A percentile compares a stretch with the other conserved stretches of the same genome.
Evolutionary conservation across 2,329 filamentous ascomycete genomes (phyloP).

Genomic region (Cercospora sp.): DNA sequence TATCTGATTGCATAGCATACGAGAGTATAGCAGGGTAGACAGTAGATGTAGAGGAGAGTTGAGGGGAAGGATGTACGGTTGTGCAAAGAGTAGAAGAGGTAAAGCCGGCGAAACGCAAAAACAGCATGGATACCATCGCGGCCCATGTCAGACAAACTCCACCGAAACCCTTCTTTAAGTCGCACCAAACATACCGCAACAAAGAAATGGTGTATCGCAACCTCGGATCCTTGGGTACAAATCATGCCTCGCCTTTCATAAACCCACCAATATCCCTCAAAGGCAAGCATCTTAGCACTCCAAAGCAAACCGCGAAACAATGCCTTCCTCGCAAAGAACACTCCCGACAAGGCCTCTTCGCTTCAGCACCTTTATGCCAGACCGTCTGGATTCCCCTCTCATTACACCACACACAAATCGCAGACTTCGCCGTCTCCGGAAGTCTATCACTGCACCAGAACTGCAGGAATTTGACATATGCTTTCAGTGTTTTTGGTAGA

Average conservation of each 20-base stretch:
- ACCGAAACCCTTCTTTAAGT: not conserved
- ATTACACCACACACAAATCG: constrained; percentile 5
- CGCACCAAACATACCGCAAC: not conserved
- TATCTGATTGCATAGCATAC: not conserved
- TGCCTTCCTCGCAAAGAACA: constrained; percentile 6
- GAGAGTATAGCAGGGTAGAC: not conserved
- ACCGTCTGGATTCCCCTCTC: not conserved
- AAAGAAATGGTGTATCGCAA: not conserved
- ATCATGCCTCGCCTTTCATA: constrained; percentile 5
- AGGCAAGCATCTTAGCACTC: constrained; percentile 2
- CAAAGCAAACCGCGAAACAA: constrained; percentile 3
- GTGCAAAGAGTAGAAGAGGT: not conserved
- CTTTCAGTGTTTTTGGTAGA: constrained; percentile 6
- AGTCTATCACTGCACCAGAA: constrained; percentile 8
- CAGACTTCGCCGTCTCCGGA: not conserved
- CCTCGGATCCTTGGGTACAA: not conserved
- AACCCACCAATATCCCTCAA: not conserved
- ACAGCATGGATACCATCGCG: not conserved
- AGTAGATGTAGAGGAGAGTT: not conserved
- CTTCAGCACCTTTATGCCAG: constrained; percentile 7
- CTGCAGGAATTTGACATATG: constrained; percentile 12
- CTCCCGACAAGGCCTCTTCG: constrained; percentile 3
- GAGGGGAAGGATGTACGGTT: not conserved
- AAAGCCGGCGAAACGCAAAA: not conserved
- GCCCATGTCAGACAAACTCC: not conserved